These are phyloP conservation scores for Euphorbia celastroides DNA, from an alignment of 441 rosid genomes.

Conservation along the genomic window DNA sequence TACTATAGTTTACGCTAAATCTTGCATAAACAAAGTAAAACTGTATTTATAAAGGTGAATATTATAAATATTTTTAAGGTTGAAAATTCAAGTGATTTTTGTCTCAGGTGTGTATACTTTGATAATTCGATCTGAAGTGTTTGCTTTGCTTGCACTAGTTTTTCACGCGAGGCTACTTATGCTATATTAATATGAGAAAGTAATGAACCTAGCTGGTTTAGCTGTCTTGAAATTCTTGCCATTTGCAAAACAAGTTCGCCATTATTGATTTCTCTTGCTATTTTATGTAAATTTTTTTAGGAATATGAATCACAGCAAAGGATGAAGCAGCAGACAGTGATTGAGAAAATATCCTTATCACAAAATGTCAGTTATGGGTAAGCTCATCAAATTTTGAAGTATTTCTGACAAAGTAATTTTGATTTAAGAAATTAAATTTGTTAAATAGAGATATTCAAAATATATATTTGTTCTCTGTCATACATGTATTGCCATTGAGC, in stretches of 20 bases:
- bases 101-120: background rate
- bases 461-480: no score
- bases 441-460: background rate
- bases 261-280: background rate
- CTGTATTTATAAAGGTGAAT: background rate
- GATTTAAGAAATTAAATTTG: background rate
- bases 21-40: background rate
- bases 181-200: background rate
- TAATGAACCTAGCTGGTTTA: background rate
- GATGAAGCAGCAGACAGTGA: slow-evolving; percentile 52
- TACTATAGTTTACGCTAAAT: background rate
- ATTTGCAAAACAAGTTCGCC: background rate
- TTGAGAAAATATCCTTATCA: slow-evolving; percentile 57
- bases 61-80: background rate
- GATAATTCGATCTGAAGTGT: background rate
- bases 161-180: background rate
- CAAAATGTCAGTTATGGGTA: slow-evolving; percentile 68
- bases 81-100: background rate
- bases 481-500: background rate
- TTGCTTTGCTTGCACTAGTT: background rate
- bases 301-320: slow-evolving; percentile 78
- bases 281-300: slow-evolving; percentile 29
- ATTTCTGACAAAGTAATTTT: background rate
- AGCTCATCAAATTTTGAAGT: slow-evolving; percentile 22
- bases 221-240: background rate